Evolutionary conservation across 2,329 filamentous ascomycete genomes (phyloP).

Genomic region (Fusarium subglutinans): DNA sequence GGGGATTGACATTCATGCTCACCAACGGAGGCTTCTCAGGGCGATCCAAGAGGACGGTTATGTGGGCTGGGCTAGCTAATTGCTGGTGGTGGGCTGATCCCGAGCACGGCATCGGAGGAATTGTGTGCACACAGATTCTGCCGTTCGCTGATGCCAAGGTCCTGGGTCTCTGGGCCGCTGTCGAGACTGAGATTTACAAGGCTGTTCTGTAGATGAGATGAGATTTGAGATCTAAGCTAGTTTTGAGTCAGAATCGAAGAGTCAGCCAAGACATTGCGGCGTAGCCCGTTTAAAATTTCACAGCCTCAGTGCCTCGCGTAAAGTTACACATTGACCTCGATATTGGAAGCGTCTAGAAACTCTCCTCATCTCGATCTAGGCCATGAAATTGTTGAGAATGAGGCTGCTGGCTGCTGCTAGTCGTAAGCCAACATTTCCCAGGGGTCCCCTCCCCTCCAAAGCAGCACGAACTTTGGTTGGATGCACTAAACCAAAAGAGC

Average conservation of each 20-base stretch:
- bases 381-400: background rate
- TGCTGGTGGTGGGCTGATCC: constrained; percentile 71
- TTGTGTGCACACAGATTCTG: constrained; percentile 60
- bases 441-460: background rate
- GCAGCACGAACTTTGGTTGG: background rate
- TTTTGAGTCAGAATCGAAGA: background rate
- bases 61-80: constrained; percentile 70
- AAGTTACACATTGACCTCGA: background rate
- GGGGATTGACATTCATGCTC: constrained; percentile 69
- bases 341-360: background rate
- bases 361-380: background rate
- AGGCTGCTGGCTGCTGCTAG: background rate
- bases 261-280: background rate
- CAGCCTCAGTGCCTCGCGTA: background rate
- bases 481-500: constrained; percentile 6
- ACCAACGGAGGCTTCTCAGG: constrained; percentile 60
- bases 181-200: constrained; percentile 53
- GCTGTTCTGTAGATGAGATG: constrained; percentile 16
- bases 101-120: constrained; percentile 65
- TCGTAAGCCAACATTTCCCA: background rate
- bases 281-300: background rate
- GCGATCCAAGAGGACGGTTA: constrained; percentile 58
- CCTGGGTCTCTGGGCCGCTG: constrained; percentile 50
- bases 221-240: background rate
- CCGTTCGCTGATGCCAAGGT: constrained; percentile 59